These are phyloP conservation scores for Mycena sp. DNA, from an alignment of 1,284 basidiomycete genomes.

Conservation along the genomic window DNA sequence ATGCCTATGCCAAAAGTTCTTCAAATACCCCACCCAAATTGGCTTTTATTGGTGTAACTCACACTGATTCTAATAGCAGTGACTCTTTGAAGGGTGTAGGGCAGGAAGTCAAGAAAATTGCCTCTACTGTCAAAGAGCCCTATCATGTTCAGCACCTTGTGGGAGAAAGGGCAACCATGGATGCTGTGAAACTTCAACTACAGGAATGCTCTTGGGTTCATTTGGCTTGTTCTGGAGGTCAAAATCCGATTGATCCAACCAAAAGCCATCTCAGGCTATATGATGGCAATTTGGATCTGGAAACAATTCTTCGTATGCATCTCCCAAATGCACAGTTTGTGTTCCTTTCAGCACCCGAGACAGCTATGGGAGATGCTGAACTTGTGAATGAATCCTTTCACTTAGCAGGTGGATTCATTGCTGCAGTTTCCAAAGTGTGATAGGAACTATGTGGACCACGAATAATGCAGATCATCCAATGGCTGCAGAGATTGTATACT, in stretches of 20 bases:
- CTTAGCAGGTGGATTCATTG: too few species aligned
- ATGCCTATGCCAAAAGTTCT: background rate
- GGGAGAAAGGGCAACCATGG: background rate
- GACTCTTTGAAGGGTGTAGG: background rate
- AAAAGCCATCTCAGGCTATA: background rate
- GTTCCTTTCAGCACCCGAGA: too few species aligned
- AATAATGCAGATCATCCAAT: background rate
- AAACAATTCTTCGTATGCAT: too few species aligned
- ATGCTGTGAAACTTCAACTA: background rate
- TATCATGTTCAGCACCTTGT: background rate
- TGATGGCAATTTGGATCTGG: background rate
- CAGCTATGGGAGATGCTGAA: too few species aligned
- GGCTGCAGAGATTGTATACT: background rate
- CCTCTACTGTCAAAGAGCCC: background rate
- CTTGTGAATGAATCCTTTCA: too few species aligned
- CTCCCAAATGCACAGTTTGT: too few species aligned
- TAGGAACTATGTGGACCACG: background rate
- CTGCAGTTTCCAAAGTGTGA: background rate
- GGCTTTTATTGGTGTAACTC: background rate
- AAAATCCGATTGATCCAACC: background rate
- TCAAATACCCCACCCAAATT: background rate
- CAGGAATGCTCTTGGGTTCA: background rate
- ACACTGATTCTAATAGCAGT: background rate
- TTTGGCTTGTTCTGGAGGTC: background rate
- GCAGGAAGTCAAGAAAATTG: background rate